Base-by-base conservation (phyloP, 1,139 yeast genomes). In the Yamadazyma triangularis region DNA sequence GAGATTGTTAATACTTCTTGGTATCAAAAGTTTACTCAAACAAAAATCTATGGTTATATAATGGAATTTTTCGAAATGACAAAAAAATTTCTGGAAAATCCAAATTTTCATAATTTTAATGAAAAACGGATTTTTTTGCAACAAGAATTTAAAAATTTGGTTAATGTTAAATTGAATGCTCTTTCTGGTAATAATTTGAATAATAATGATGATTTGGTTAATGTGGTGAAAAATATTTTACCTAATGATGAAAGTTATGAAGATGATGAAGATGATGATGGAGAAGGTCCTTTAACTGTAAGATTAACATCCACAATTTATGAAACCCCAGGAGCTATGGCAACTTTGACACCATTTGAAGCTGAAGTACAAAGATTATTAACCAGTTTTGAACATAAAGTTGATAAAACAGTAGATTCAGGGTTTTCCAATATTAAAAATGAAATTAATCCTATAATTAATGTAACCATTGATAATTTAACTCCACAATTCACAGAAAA, bases 391-490 rank as follows among this genome's bases (percentile, higher is more conserved):
- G 58, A 58, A 28, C 25, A 30, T 3, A 62, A 61, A 39, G 61
- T 74, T 21, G 51, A 60, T 32, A 62, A 55, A 26, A 64, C 77
- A 6, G 54, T 70, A 26, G 50, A 57, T 22, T 58, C 70, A 36
- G 79, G 79, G 0, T 38, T 55, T 13, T 45, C 43, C 8, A 73
- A 65, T 38, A 64, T 74, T 30, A 54, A 58, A 22, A 35, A 40
- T 5, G 73, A 71, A 31, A 60, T 72, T 44, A 44, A 53, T 13
- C 64, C 66, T 0, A 43, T 61, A 13, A 58, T 73, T 25, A 48
- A 56, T 4, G 39, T 40, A 2, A 56, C 58, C 18, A 50, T 70
- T 25, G 61, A 50, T 0, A 42, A 44, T 4, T 45, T 70, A 25
- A 60, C 58, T 31, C 66, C 66, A 4, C 39, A 45, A 2, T 48